These are phyloP conservation scores for Claviceps quebecensis DNA, from an alignment of 2,329 filamentous ascomycete genomes.

Conservation along the genomic window DNA sequence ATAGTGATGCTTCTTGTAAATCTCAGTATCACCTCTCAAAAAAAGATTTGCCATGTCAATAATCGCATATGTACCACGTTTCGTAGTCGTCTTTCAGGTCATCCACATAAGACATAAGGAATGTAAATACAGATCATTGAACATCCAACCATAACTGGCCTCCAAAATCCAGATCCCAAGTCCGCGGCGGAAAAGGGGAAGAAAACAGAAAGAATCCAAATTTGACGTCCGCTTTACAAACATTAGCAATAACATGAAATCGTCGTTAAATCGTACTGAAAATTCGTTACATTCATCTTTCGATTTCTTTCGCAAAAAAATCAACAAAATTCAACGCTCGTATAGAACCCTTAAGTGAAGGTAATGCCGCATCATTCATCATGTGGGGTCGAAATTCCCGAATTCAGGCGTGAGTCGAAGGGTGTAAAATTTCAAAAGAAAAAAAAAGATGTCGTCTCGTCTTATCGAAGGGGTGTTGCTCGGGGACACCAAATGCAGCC, in stretches of 20 bases:
- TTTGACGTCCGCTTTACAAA: background rate
- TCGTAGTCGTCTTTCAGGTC: background rate
- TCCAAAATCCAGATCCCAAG: background rate
- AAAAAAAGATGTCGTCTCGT: constrained; percentile 1
- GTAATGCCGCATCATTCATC: too few relatives aligned
- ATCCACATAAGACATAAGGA: constrained; percentile 5
- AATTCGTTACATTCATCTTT: constrained; percentile 12
- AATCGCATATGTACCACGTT: background rate
- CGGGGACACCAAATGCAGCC: background rate
- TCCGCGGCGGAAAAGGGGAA: background rate
- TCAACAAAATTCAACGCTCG: background rate
- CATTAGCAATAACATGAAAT: constrained; percentile 2
- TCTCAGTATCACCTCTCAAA: too few relatives aligned
- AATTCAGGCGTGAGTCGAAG: constrained; percentile 18
- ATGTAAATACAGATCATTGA: constrained; percentile 15
- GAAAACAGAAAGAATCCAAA: background rate
- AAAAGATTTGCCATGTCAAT: too few relatives aligned
- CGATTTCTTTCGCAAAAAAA: too few relatives aligned
- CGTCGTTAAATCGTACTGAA: constrained; percentile 20
- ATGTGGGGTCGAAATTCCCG: constrained; percentile 4
- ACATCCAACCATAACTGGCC: background rate
- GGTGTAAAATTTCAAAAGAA: constrained; percentile 13
- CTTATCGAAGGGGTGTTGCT: background rate
- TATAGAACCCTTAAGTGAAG: too few relatives aligned
- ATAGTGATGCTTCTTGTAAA: too few relatives aligned